Evolutionary conservation across 768 basidiomycete genomes (phyloP).

Genomic region (Panus rudis): DNA sequence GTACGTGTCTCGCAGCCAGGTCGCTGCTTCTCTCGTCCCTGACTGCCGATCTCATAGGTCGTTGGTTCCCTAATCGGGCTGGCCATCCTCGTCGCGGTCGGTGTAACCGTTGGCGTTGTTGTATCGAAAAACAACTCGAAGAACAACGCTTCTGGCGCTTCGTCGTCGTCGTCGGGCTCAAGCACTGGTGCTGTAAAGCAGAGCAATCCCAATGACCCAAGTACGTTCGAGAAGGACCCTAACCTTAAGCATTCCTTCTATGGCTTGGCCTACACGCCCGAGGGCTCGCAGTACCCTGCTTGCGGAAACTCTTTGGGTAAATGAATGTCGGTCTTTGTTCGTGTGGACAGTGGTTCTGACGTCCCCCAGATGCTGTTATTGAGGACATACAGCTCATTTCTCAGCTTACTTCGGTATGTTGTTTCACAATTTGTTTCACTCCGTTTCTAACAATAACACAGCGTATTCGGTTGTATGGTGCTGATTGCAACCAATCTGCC

Average conservation of each 20-base stretch:
- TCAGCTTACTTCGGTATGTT: slow-evolving; percentile 61
- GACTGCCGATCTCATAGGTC: slow-evolving; percentile 32
- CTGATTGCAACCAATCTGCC: slow-evolving; percentile 79
- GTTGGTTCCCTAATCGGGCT: slow-evolving; percentile 42
- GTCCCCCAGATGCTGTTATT: slow-evolving; percentile 45
- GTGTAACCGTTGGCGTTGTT: slow-evolving; percentile 57
- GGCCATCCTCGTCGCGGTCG: slow-evolving; percentile 46
- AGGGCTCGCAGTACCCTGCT: slow-evolving; percentile 59
- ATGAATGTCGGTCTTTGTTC: slow-evolving; percentile 13
- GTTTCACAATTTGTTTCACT: background rate
- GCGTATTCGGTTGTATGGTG: slow-evolving; percentile 79
- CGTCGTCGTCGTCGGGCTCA: slow-evolving; percentile 8
- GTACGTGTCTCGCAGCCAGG: slow-evolving; percentile 32
- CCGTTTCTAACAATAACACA: slow-evolving; percentile 6
- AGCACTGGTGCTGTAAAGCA: slow-evolving; percentile 23
- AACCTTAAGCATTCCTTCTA: slow-evolving; percentile 72
- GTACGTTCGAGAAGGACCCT: slow-evolving; percentile 64
- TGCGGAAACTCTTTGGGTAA: slow-evolving; percentile 49
- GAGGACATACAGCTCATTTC: slow-evolving; percentile 74
- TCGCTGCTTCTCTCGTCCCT: slow-evolving; percentile 1
- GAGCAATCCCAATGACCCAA: slow-evolving; percentile 62
- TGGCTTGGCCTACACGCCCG: slow-evolving; percentile 83
- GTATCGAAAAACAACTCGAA: slow-evolving; percentile 45
- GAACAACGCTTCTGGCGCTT: slow-evolving; percentile 18
- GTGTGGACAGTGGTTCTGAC: background rate